These are phyloP conservation scores for Hypoxylon rickii DNA, from an alignment of 495 filamentous ascomycete species.

Conservation along the genomic window DNA sequence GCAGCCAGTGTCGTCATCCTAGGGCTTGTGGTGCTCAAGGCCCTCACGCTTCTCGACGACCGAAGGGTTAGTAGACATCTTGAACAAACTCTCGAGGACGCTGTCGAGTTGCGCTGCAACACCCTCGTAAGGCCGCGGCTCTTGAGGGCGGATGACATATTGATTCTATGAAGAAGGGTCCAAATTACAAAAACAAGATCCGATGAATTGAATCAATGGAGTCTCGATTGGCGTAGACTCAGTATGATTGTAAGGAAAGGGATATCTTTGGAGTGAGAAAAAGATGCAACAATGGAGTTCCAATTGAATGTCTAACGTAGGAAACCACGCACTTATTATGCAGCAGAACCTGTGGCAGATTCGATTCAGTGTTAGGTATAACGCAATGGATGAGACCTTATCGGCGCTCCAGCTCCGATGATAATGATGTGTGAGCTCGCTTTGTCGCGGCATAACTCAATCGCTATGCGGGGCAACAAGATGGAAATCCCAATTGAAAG, in stretches of 20 bases:
- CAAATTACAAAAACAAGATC: background rate
- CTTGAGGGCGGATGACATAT: slow-evolving; percentile 27
- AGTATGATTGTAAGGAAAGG: background rate
- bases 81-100: slow-evolving; percentile 27
- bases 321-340: slow-evolving; percentile 10
- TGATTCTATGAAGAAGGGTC: background rate
- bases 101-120: slow-evolving; percentile 16
- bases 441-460: slow-evolving; percentile 31
- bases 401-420: slow-evolving; percentile 30
- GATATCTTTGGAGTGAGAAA: slow-evolving; percentile 3
- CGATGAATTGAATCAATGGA: background rate
- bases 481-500: slow-evolving; percentile 20
- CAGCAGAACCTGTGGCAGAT: too few relatives aligned
- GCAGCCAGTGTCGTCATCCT: slow-evolving; percentile 59
- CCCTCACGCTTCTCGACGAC: slow-evolving; percentile 18
- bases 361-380: too few relatives aligned
- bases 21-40: slow-evolving; percentile 21
- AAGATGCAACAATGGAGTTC: background rate
- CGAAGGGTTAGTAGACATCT: slow-evolving; percentile 25
- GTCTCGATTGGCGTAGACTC: slow-evolving; percentile 1
- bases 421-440: slow-evolving; percentile 30
- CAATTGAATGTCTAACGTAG: slow-evolving; percentile 1
- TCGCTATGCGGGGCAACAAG: slow-evolving; percentile 14
- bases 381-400: slow-evolving; percentile 17
- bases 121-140: slow-evolving; percentile 32